A percentile compares a stretch with the other conserved stretches of the same genome.
These are phyloP conservation scores for Anisodus acutangulus DNA, from an alignment of 257 asterid species.

Conservation along the genomic window DNA sequence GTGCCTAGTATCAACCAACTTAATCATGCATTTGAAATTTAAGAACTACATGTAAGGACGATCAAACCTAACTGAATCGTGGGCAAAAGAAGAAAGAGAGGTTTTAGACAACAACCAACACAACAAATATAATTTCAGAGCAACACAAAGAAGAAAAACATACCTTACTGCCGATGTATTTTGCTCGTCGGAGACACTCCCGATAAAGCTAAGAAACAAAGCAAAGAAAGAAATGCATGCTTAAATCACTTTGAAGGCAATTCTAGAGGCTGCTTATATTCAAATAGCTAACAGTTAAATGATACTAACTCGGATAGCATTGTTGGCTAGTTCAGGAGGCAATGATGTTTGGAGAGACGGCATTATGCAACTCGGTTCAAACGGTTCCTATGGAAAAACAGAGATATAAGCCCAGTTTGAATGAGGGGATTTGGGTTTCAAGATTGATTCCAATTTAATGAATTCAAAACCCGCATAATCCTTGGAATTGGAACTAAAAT, in stretches of 20 bases:
- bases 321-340: slow-evolving; percentile 97
- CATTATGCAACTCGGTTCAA: slow-evolving; percentile 43
- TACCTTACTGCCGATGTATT: slow-evolving; percentile 86
- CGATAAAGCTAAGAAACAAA: slow-evolving; percentile 73
- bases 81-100: background rate
- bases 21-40: background rate
- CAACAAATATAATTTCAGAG: background rate
- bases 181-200: slow-evolving; percentile 91
- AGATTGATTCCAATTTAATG: slow-evolving; percentile 4
- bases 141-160: slow-evolving; percentile 26
- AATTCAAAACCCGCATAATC: background rate
- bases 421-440: background rate
- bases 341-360: slow-evolving; percentile 88
- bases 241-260: slow-evolving; percentile 26
- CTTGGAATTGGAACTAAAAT: background rate
- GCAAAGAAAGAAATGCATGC: background rate
- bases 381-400: background rate
- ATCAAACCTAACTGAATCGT: background rate
- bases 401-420: background rate
- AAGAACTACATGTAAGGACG: background rate
- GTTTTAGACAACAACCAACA: background rate
- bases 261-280: background rate
- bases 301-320: slow-evolving; percentile 66
- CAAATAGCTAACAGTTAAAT: slow-evolving; percentile 17
- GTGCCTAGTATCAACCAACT: background rate